Conservation (phyloP, 1,284 basidiomycete genomes). For the Sparassis latifolia region DNA sequence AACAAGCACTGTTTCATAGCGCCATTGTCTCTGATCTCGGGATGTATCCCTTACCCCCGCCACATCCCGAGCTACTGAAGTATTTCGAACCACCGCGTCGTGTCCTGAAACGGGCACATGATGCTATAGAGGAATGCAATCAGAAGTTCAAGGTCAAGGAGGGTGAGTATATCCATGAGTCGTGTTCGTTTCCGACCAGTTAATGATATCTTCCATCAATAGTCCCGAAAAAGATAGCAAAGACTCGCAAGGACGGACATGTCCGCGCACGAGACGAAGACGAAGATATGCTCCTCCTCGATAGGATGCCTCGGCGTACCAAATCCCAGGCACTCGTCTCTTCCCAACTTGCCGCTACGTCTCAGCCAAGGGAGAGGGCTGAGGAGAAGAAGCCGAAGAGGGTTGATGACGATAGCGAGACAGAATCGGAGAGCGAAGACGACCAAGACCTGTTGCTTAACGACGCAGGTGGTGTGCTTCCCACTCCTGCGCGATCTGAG, state of each 20-base stretch:
- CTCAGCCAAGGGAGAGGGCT: constrained; percentile 1
- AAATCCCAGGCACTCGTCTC: constrained; percentile 11
- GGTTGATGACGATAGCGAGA: constrained; percentile 18
- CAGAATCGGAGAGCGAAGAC: constrained; percentile 24
- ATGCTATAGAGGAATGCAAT: constrained; percentile 57
- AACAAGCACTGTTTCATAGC: constrained; percentile 88
- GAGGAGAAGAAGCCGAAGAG: constrained; percentile 18
- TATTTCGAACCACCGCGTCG: constrained; percentile 77
- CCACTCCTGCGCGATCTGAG: constrained; percentile 39
- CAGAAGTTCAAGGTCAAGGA: constrained; percentile 67
- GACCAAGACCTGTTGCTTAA: constrained; percentile 24
- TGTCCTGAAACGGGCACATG: constrained; percentile 53
- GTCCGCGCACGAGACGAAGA: constrained; percentile 56
- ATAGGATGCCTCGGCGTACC: constrained; percentile 34
- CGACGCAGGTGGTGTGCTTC: constrained; percentile 12
- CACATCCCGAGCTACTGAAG: constrained; percentile 78
- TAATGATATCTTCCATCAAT: neutral
- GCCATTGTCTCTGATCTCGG: constrained; percentile 71
- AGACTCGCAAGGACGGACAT: constrained; percentile 51
- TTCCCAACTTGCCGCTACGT: neutral
- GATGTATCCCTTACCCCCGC: constrained; percentile 73
- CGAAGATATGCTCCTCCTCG: constrained; percentile 58
- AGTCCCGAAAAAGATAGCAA: constrained; percentile 54
- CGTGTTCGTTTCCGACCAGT: neutral
- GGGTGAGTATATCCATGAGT: constrained; percentile 33